Conservation (phyloP, 257 asterid species). For the Dorcoceras hygrometricum region DNA sequence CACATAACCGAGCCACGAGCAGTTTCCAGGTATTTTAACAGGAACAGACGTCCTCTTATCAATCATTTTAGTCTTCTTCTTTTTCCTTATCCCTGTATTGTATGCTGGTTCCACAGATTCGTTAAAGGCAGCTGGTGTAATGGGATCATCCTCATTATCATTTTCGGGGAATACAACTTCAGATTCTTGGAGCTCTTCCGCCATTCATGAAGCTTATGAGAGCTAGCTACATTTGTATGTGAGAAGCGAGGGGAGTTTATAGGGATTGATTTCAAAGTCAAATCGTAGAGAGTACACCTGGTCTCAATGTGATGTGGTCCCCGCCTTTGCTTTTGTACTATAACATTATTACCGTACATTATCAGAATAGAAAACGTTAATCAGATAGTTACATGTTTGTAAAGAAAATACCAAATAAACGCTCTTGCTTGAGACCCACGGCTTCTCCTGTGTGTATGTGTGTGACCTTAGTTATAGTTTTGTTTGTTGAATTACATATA, state of each 20-base stretch:
- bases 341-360: neutral
- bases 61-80: slow-evolving; percentile 24
- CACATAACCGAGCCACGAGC: slow-evolving; percentile 31
- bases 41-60: slow-evolving; percentile 42
- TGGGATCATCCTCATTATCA: slow-evolving; percentile 4
- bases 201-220: slow-evolving; percentile 34
- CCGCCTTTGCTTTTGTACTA: slow-evolving; percentile 29
- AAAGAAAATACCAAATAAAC: slow-evolving; percentile 9
- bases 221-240: neutral
- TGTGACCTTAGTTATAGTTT: no score
- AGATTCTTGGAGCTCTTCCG: slow-evolving; percentile 70
- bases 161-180: slow-evolving; percentile 50
- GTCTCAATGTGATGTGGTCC: slow-evolving; percentile 49
- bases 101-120: slow-evolving; percentile 13
- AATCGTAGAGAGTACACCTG: slow-evolving; percentile 36
- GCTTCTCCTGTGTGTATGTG: no score
- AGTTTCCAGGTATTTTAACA: slow-evolving; percentile 53
- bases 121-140: neutral
- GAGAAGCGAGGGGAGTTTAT: slow-evolving; percentile 41
- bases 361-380: neutral
- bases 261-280: slow-evolving; percentile 41
- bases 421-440: slow-evolving; percentile 56
- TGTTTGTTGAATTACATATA: no score
- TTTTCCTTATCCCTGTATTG: slow-evolving; percentile 27
- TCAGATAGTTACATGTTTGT: neutral